Evolutionary conservation across 1,284 basidiomycete species (phyloP).

Genomic region (Pseudozyma tsukubaensis): DNA sequence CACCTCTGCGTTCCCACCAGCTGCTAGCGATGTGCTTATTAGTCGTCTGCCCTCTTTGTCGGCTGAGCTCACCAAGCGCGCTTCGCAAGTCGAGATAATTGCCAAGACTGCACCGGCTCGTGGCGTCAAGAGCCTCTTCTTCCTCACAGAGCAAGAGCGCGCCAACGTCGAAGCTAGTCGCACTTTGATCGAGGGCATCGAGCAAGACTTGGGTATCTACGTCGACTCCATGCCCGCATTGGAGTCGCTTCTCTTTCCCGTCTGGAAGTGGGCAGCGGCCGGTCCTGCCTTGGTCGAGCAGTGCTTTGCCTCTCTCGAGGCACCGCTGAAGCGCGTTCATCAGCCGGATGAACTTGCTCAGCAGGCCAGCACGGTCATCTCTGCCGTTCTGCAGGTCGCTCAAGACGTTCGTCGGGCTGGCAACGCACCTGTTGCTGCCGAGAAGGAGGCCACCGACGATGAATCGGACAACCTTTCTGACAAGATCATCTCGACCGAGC

Average conservation of each 20-base stretch:
- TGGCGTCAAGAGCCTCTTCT: conserved; percentile 11
- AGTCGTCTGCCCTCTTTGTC: conserved; percentile 16
- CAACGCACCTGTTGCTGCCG: not conserved
- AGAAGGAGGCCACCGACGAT: not conserved
- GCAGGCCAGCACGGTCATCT: conserved; percentile 46
- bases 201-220: conserved; percentile 13
- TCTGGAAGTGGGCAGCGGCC: conserved; percentile 20
- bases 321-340: conserved; percentile 13
- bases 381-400: conserved; percentile 62
- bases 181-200: conserved; percentile 15
- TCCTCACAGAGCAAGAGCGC: conserved; percentile 32
- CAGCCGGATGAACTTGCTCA: conserved; percentile 25
- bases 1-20: conserved; percentile 28
- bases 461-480: conserved; percentile 34
- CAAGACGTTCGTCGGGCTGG: conserved; percentile 55
- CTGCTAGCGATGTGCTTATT: conserved; percentile 6
- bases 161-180: conserved; percentile 9
- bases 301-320: conserved; percentile 21
- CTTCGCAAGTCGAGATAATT: conserved; percentile 15
- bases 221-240: conserved; percentile 18
- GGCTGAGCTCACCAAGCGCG: conserved; percentile 15
- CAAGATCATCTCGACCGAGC: conserved; percentile 39
- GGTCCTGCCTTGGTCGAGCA: conserved; percentile 9
- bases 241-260: conserved; percentile 37
- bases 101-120: conserved; percentile 4